These are phyloP conservation scores for Entomortierella chlamydospora DNA, from an alignment of 192 early-diverging fungal genomes.

Conservation along the genomic window DNA sequence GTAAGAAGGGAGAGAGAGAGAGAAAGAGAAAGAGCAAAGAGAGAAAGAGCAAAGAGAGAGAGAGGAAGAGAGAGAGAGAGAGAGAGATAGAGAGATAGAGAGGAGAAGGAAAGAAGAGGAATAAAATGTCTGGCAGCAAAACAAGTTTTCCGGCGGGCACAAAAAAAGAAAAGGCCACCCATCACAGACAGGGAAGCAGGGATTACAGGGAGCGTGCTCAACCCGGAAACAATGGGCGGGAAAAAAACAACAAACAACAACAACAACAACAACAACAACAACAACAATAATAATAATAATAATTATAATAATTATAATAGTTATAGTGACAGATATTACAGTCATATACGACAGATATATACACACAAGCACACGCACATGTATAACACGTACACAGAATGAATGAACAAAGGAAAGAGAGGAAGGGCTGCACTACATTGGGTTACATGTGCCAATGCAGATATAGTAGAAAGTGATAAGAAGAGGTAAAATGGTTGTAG, in stretches of 20 bases:
- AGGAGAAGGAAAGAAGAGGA: background rate
- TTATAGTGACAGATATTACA: too few relatives aligned
- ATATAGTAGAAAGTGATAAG: too few relatives aligned
- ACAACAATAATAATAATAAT: too few relatives aligned
- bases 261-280: too few relatives aligned
- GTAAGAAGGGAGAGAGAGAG: background rate
- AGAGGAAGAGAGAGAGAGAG: background rate
- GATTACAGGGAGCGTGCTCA: background rate
- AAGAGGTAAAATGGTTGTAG: too few relatives aligned
- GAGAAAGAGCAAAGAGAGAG: background rate
- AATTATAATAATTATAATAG: too few relatives aligned
- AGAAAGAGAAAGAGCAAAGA: background rate
- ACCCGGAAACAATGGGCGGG: constrained; percentile 4
- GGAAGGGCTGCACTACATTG: too few relatives aligned
- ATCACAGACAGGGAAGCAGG: background rate
- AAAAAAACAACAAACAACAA: background rate
- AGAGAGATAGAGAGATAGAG: background rate
- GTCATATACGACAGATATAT: too few relatives aligned
- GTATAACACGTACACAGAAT: background rate
- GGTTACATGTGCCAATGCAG: too few relatives aligned
- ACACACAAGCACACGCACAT: background rate
- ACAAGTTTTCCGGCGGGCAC: background rate
- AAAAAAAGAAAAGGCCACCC: background rate
- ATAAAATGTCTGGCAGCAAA: background rate
- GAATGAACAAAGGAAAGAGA: too few relatives aligned